Conservation (phyloP, 148 eudicot genomes). For the Heliosperma pusillum region DNA sequence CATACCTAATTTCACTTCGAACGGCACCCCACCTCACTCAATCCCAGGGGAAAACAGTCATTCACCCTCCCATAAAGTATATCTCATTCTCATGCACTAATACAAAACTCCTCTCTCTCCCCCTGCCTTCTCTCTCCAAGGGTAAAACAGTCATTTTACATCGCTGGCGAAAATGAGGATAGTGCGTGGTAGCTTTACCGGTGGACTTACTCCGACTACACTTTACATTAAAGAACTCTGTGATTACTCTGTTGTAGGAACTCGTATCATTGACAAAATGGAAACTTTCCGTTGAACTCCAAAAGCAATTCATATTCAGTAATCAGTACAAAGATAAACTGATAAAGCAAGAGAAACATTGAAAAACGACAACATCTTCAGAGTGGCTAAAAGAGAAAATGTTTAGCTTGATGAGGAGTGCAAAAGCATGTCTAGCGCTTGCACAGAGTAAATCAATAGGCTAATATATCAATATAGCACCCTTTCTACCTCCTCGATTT, state of each 20-base stretch:
- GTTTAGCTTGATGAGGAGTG: conserved; percentile 17
- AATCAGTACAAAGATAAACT: background rate
- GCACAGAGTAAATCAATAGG: conserved; percentile 18
- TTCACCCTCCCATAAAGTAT: conserved; percentile 16
- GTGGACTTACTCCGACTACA: too few relatives aligned
- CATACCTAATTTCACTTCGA: background rate
- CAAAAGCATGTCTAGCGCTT: conserved; percentile 15
- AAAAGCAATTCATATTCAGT: background rate
- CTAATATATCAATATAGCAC: conserved; percentile 30
- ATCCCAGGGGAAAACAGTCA: conserved; percentile 10
- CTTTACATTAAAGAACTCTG: conserved; percentile 26
- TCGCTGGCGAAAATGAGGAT: too few relatives aligned
- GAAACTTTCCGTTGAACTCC: background rate
- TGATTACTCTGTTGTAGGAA: conserved; percentile 34
- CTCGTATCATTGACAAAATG: background rate
- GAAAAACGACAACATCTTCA: background rate
- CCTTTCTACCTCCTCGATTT: conserved; percentile 26
- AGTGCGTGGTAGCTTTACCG: conserved; percentile 42
- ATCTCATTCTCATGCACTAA: background rate
- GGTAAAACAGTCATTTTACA: background rate
- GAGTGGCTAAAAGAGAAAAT: background rate
- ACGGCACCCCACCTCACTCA: background rate
- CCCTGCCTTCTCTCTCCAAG: conserved; percentile 5
- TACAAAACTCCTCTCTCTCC: background rate
- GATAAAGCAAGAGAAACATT: background rate